A percentile compares a stretch with the other conserved stretches of the same genome.
Conservation (phyloP, 1,284 basidiomycete species). For the Cutaneotrichosporon curvatum region DNA sequence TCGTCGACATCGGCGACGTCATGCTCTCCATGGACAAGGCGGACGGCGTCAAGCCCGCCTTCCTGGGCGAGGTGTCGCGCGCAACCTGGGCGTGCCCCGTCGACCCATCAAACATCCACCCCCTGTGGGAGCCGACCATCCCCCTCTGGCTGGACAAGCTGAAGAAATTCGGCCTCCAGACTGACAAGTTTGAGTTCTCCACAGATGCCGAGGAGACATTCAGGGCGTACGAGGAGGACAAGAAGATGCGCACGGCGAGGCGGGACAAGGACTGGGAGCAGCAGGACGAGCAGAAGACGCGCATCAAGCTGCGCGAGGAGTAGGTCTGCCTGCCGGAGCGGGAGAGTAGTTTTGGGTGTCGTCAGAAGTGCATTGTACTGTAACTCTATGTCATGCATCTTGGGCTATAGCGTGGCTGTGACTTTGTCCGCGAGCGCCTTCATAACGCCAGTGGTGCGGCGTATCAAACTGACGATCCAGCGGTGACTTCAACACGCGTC, state of each 20-base stretch:
- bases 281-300: slow-evolving; percentile 8
- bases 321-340: too few species aligned
- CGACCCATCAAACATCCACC: slow-evolving; percentile 41
- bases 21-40: slow-evolving; percentile 22
- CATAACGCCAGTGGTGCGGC: too few species aligned
- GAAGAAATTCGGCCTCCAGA: slow-evolving; percentile 23
- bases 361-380: too few species aligned
- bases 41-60: slow-evolving; percentile 2
- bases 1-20: slow-evolving; percentile 31
- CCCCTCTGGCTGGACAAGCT: slow-evolving; percentile 38
- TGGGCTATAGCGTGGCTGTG: too few species aligned
- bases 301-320: slow-evolving; percentile 31
- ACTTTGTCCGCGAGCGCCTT: too few species aligned
- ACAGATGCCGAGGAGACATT: slow-evolving; percentile 39
- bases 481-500: too few species aligned
- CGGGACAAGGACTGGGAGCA: slow-evolving; percentile 6
- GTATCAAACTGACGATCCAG: too few species aligned
- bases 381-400: too few species aligned
- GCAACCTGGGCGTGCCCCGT: slow-evolving; percentile 35
- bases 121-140: slow-evolving; percentile 41
- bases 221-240: slow-evolving; percentile 39
- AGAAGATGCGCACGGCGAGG: slow-evolving; percentile 23
- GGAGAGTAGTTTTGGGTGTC: not conserved
- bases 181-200: slow-evolving; percentile 23
- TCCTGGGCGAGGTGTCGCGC: slow-evolving; percentile 26